Evolutionary conservation across 805 yeast genomes (phyloP).

Genomic region (Henningerozyma blattae): DNA sequence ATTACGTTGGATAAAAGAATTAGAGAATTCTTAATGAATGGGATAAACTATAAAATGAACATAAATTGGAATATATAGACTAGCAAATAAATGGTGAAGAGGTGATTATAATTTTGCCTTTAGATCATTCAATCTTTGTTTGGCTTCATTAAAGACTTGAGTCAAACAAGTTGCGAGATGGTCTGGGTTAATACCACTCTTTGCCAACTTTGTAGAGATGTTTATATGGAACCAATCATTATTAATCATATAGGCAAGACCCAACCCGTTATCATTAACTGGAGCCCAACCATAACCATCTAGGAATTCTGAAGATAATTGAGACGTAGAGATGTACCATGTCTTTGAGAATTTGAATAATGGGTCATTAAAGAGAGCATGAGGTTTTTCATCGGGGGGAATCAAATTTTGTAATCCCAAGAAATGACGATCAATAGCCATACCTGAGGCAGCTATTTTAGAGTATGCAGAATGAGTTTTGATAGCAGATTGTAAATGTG

Average conservation of each 20-base stretch:
- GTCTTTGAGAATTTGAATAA: constrained; percentile 62
- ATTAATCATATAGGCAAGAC: constrained; percentile 87
- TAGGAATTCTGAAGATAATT: constrained; percentile 71
- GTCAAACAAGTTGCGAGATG: no score
- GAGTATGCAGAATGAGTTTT: constrained; percentile 65
- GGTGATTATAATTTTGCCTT: no score
- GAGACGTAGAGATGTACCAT: constrained; percentile 87
- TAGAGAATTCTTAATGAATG: no score
- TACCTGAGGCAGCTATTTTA: constrained; percentile 68
- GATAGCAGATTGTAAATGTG: constrained; percentile 60
- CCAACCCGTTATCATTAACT: constrained; percentile 87
- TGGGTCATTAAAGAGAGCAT: constrained; percentile 65
- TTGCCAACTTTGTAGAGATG: constrained; percentile 30
- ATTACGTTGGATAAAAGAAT: no score
- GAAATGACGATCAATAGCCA: constrained; percentile 89
- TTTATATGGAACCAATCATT: constrained; percentile 77
- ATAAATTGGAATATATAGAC: no score
- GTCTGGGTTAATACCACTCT: no score
- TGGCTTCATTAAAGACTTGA: no score
- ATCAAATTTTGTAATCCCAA: constrained; percentile 75
- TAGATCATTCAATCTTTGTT: no score
- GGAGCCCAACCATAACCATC: constrained; percentile 96
- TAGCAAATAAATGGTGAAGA: no score
- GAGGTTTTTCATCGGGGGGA: constrained; percentile 38
- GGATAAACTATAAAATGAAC: no score